Base-by-base conservation (phyloP, 768 basidiomycete species). In the Mrakia frigida region DNA sequence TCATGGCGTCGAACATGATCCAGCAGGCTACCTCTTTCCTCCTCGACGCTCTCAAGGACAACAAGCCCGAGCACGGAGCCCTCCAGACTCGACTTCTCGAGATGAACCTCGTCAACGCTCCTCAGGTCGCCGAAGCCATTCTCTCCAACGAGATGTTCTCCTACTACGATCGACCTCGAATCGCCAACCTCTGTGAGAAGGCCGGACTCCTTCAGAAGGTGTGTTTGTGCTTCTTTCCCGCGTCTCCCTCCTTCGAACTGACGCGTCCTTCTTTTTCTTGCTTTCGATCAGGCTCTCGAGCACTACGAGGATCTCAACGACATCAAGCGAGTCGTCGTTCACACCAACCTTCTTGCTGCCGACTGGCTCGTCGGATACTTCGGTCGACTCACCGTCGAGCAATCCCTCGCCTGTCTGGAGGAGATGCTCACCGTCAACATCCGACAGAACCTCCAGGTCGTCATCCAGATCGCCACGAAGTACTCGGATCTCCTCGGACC, bases 1-100 rank as follows among this genome's bases (percentile, higher is more conserved):
- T 99, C 87, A 97, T 98, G 94, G 91, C 92, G 0, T 95, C 97
- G 83, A 98, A 98, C 85, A 93, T 98, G 94, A 95, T 98, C 76
- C 97, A 98, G 83, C 96, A 95, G 28, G 97, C 97, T 7, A 99
- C 97, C 0, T 95, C 94, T 0, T 98, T 99, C 90, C 86, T 98
- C 68, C 85, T 99, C 76, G 97, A 98, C 82, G 97, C 95, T 31
- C 87, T 99, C 80, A 98, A 99, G 86, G 97, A 99, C 74, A 98
- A 99, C 86, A 92, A 92, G 82, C 92, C 95, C 0, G 97, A 99
- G 83, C 96, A 99, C 82, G 96, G 89, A 0, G 94, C 91, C 79
- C 86, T 99, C 21, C 97, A 99, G 84, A 99, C 97, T 0, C 91
- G 95, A 77, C 88, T 99, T 21, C 86, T 99, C 67, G 97, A 99